Base-by-base conservation (phyloP, 2,329 filamentous ascomycete genomes). In the Trichoderma citrinoviride region DNA sequence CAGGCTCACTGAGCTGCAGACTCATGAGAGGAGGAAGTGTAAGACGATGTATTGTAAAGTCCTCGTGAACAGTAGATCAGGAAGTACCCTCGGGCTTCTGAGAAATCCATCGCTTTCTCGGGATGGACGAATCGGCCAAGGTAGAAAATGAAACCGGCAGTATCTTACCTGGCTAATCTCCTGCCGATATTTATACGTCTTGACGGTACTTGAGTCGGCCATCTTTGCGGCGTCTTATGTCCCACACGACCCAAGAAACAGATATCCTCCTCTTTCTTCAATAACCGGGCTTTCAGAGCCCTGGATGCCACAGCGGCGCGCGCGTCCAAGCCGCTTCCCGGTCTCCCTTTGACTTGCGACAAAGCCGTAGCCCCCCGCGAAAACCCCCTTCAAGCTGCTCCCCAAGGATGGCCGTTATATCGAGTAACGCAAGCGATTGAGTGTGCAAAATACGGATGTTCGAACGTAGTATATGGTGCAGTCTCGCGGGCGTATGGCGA, bases 161-260 rank as follows among this genome's bases (percentile, higher is more conserved):
- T 1, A 15, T 60, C 88, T 80, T 76, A 93, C 91, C 90, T 96
- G 94, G 79, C 97, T 95, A 80, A 99, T 99, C 84, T 99, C 95
- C 81, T 96, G 93, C 77, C 93, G 88, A 78, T 98, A 99, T 79
- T 97, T 98, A 73, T 85, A 86, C 67, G 82, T 78, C 74, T 85
- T 77, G 86, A 88, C 77, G 47, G 78, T 75, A 66, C 68, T 76
- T 60, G 70, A 65, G 47, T 95, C 91, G 70, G 87, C 84, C 90
- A 92, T 93, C 64, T 75, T 67, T 29, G 56, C 66, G 44, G 44
- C n/a, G 15, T 15, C 40, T 44, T 14, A 37, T 14, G 29, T 33
- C 29, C 29, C 29, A 33, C 29, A 8, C n/a, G n/a, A n/a, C n/a
- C 21, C 19, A 54, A 62, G 1, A 15, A 46, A 37, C 2, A 6